Conservation (phyloP, 306 rosid species). For the Acacia melanoxylon region DNA sequence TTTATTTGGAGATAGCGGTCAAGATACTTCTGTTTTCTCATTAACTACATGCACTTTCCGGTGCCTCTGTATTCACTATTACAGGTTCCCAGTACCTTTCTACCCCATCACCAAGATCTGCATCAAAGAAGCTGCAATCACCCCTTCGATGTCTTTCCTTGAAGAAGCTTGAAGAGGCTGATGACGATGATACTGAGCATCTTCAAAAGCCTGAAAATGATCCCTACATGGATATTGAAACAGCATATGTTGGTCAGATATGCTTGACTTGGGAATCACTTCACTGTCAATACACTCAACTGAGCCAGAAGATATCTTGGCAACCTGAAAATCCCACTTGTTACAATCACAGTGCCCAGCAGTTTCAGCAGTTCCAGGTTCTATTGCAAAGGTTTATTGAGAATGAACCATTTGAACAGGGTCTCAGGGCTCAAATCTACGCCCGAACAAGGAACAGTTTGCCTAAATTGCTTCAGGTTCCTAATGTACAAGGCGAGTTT, state of each 20-base stretch:
- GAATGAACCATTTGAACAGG: constrained; percentile 93
- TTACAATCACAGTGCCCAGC: constrained; percentile 80
- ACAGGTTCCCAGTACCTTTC: constrained; percentile 57
- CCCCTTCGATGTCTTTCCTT: constrained; percentile 92
- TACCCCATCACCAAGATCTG: constrained; percentile 76
- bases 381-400: constrained; percentile 87
- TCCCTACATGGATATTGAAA: constrained; percentile 74
- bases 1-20: background rate
- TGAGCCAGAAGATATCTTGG: constrained; percentile 72
- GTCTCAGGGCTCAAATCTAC: constrained; percentile 68
- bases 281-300: constrained; percentile 89
- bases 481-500: constrained; percentile 68
- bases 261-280: constrained; percentile 98
- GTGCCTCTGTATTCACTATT: background rate
- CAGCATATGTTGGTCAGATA: constrained; percentile 88
- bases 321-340: constrained; percentile 71
- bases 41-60: background rate
- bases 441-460: constrained; percentile 64
- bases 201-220: constrained; percentile 63
- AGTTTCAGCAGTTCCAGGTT: constrained; percentile 94
- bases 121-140: constrained; percentile 78
- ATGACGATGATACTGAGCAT: constrained; percentile 75
- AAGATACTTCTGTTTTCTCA: background rate
- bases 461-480: constrained; percentile 85
- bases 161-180: constrained; percentile 78